Percentiles rank a stretch among this genome's conserved stretches.
Conservation (phyloP, 257 asterid species). For the Solanum corneliomulleri region DNA sequence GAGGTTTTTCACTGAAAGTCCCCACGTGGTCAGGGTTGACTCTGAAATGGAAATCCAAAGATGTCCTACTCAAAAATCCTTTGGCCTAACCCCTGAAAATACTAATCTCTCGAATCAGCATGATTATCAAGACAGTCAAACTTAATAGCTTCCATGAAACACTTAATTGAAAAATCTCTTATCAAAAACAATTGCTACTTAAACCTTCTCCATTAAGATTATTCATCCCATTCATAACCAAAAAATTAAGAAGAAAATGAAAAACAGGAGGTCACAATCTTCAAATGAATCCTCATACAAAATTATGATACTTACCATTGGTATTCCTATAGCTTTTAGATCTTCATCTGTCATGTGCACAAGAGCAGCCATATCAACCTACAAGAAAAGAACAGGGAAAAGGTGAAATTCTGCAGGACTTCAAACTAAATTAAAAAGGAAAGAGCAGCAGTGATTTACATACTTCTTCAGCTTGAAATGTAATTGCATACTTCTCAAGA, state of each 20-base stretch:
- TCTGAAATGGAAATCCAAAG: background rate
- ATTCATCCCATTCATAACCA: background rate
- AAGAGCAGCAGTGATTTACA: conserved; percentile 2
- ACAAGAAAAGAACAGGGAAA: conserved; percentile 9
- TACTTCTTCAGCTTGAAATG: conserved; percentile 99
- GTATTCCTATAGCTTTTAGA: conserved; percentile 95
- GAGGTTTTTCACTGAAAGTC: background rate
- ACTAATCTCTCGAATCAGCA: background rate
- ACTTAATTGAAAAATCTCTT: background rate
- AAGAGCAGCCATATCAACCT: conserved; percentile 98
- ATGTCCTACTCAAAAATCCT: background rate
- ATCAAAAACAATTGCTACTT: background rate
- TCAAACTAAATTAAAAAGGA: conserved; percentile 1
- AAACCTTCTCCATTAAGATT: background rate
- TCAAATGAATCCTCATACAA: background rate
- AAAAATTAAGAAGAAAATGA: background rate
- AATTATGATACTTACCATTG: conserved; percentile 47
- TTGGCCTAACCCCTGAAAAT: background rate
- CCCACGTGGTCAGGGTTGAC: background rate
- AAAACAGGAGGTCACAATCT: background rate
- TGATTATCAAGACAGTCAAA: background rate
- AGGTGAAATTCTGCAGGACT: background rate
- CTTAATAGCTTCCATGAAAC: background rate
- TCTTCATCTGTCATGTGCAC: conserved; percentile 96
- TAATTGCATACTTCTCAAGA: conserved; percentile 78